Percentiles rank a stretch among this genome's conserved stretches.
These are phyloP conservation scores for Chionographis japonica DNA, from an alignment of 106 monocot species.

Conservation along the genomic window DNA sequence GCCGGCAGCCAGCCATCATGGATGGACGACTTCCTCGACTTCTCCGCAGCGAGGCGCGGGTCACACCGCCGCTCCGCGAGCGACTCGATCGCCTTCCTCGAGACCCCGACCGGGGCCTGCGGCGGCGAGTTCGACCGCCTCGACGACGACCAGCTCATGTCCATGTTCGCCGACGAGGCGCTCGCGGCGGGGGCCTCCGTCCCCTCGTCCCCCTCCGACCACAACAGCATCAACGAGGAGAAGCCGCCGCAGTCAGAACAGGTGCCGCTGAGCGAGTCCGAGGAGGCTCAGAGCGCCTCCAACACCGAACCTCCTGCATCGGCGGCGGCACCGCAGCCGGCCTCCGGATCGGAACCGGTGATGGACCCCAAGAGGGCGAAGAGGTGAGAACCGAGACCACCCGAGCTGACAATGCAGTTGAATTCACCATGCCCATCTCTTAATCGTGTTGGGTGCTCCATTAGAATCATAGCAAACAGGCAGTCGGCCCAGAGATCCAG, in stretches of 20 bases:
- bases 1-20: conserved; percentile 22
- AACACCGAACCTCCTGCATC: background rate
- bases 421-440: too few species aligned
- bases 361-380: conserved; percentile 80
- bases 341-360: background rate
- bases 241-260: conserved; percentile 9
- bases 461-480: conserved; percentile 80
- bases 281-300: background rate
- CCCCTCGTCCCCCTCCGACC: conserved; percentile 41
- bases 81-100: conserved; percentile 61
- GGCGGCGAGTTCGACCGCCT: conserved; percentile 58
- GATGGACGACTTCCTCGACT: conserved; percentile 79
- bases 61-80: conserved; percentile 56
- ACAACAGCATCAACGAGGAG: conserved; percentile 49
- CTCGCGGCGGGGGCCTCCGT: conserved; percentile 1
- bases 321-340: background rate
- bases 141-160: conserved; percentile 82
- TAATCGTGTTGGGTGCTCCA: background rate
- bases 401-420: background rate
- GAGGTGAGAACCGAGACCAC: conserved; percentile 17
- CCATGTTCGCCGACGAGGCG: conserved; percentile 72
- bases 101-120: conserved; percentile 13
- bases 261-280: conserved; percentile 45
- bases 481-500: conserved; percentile 89
- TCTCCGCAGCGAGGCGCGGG: conserved; percentile 49